Percentiles rank a stretch among this genome's conserved stretches.
These are phyloP conservation scores for Flueggea neowawraea DNA, from an alignment of 441 rosid species.

Conservation along the genomic window DNA sequence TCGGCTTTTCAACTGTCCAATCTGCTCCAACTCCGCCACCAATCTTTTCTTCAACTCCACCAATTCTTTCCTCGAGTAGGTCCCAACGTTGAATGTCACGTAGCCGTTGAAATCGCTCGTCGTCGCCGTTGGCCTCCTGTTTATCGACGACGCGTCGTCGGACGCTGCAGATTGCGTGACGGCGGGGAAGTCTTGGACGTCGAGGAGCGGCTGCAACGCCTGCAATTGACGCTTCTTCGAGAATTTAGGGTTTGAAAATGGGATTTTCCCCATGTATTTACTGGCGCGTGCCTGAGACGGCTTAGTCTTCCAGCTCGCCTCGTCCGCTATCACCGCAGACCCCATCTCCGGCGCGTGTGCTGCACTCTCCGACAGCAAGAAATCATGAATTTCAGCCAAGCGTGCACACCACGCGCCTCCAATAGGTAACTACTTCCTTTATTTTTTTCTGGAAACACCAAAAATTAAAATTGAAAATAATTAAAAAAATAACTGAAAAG, in stretches of 20 bases:
- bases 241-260: slow-evolving; percentile 42
- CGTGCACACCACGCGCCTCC: slow-evolving; percentile 25
- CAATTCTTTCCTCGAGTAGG: slow-evolving; percentile 48
- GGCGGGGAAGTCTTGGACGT: slow-evolving; percentile 36
- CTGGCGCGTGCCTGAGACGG: slow-evolving; percentile 39
- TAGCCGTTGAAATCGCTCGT: slow-evolving; percentile 19
- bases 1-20: slow-evolving; percentile 52
- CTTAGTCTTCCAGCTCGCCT: slow-evolving; percentile 54
- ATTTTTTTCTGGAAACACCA: too few species aligned
- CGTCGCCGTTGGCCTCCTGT: slow-evolving; percentile 23
- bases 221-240: slow-evolving; percentile 32
- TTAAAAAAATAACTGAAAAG: background rate
- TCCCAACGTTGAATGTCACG: slow-evolving; percentile 29
- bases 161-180: slow-evolving; percentile 44
- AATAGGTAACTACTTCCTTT: too few species aligned
- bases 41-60: slow-evolving; percentile 59
- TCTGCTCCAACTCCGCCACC: slow-evolving; percentile 59
- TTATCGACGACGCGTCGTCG: slow-evolving; percentile 57
- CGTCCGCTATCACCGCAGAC: slow-evolving; percentile 64
- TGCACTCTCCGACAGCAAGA: slow-evolving; percentile 7
- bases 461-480: background rate
- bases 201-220: slow-evolving; percentile 17
- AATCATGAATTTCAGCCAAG: slow-evolving; percentile 21
- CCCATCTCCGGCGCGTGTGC: slow-evolving; percentile 43
- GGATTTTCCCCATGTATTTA: slow-evolving; percentile 49